phyloP scores from a whole-genome alignment of 2,329 filamentous ascomycete species.

The Rhytidhysteron rufulum region DNA sequence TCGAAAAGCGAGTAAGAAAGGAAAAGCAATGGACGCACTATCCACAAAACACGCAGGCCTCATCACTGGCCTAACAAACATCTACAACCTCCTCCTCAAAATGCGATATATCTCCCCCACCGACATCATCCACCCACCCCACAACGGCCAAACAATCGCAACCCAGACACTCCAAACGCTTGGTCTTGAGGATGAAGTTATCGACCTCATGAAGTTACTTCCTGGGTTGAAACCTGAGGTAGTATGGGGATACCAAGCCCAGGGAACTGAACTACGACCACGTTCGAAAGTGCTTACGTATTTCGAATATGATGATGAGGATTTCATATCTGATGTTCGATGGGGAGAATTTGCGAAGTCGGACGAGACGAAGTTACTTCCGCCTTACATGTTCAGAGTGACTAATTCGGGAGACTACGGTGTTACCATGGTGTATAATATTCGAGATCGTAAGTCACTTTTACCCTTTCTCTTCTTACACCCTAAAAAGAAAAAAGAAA shows the following conservation, averaged over 20 bases:
- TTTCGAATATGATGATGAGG: constrained; percentile 2
- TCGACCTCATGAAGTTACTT: constrained; percentile 6
- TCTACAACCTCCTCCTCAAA: constrained; percentile 5
- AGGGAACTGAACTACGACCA: constrained; percentile 5
- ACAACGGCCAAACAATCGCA: background rate
- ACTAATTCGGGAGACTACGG: background rate
- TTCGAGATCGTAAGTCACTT: background rate
- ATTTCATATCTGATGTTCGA: background rate
- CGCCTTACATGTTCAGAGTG: background rate
- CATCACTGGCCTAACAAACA: constrained; percentile 6
- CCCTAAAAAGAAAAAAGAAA: background rate
- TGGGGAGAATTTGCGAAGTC: background rate
- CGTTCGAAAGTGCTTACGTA: constrained; percentile 7
- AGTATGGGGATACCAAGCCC: constrained; percentile 7
- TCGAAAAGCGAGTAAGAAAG: too few species aligned
- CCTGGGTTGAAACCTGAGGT: constrained; percentile 6
- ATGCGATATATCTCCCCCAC: constrained; percentile 8
- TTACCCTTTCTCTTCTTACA: background rate
- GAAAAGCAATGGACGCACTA: constrained; percentile 7
- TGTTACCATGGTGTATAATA: background rate
- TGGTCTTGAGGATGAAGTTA: constrained; percentile 6
- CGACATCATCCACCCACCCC: constrained; percentile 6
- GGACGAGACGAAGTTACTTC: background rate
- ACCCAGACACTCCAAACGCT: constrained; percentile 3
- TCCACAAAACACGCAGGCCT: constrained; percentile 8